Percentiles rank a stretch among this genome's conserved stretches.
These are phyloP conservation scores for Mortierella sp. DNA, from an alignment of 371 early-diverging fungal species.

Conservation along the genomic window DNA sequence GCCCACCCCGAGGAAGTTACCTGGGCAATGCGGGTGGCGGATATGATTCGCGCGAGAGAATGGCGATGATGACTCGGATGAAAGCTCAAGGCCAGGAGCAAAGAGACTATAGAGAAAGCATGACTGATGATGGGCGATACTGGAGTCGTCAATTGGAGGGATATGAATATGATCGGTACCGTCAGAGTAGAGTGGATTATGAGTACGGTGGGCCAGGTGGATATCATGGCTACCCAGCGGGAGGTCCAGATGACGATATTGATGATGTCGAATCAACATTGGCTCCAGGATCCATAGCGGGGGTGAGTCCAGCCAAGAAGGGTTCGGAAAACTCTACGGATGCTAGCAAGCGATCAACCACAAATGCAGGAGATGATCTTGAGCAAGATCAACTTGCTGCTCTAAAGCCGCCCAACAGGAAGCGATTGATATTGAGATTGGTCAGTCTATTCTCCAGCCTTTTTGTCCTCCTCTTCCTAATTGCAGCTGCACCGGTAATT, in stretches of 20 bases:
- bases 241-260: conserved; percentile 35
- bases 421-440: conserved; percentile 40
- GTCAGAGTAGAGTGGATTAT: conserved; percentile 21
- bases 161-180: conserved; percentile 35
- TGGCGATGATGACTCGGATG: conserved; percentile 28
- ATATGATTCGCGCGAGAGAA: conserved; percentile 34
- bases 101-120: conserved; percentile 10
- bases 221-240: conserved; percentile 30
- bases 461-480: conserved; percentile 23
- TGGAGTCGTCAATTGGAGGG: conserved; percentile 40
- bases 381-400: background rate
- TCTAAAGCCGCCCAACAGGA: conserved; percentile 36
- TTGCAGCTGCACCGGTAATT: conserved; percentile 46
- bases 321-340: background rate
- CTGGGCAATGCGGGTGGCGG: conserved; percentile 10
- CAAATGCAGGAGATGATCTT: background rate
- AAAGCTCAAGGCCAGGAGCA: conserved; percentile 20
- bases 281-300: conserved; percentile 35
- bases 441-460: conserved; percentile 36
- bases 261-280: conserved; percentile 38
- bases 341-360: background rate
- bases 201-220: conserved; percentile 15
- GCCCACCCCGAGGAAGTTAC: conserved; percentile 30
- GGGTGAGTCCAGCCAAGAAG: background rate
- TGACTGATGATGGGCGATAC: conserved; percentile 35